These are phyloP conservation scores for Marvania coccoides DNA, from an alignment of 139 green algal species.

Conservation along the genomic window DNA sequence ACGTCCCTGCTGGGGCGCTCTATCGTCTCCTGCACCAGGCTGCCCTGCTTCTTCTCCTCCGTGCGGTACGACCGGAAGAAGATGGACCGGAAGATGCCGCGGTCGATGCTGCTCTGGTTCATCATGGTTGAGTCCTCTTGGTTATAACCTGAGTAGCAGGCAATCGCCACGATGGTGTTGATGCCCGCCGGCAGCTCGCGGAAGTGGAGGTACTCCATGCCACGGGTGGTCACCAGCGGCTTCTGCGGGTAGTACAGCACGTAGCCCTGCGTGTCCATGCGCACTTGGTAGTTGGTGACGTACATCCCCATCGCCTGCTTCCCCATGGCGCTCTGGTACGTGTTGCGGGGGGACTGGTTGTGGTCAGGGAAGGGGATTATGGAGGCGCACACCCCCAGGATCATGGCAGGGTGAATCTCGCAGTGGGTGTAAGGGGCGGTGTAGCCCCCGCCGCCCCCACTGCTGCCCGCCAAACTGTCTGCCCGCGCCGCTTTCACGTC, in stretches of 20 bases:
- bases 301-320: constrained; percentile 96
- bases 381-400: constrained; percentile 94
- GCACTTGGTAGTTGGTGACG: constrained; percentile 77
- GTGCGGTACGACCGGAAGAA: constrained; percentile 91
- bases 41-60: constrained; percentile 80
- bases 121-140: constrained; percentile 99
- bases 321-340: constrained; percentile 92
- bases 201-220: constrained; percentile 89
- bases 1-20: constrained; percentile 70
- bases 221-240: constrained; percentile 81
- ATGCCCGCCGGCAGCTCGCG: constrained; percentile 71
- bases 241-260: constrained; percentile 98
- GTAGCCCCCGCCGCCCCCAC: constrained; percentile 27
- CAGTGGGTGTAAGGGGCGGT: constrained; percentile 91
- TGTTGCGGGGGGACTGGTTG: constrained; percentile 96
- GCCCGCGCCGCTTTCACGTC: constrained; percentile 54
- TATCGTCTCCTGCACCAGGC: constrained; percentile 73
- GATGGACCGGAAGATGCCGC: constrained; percentile 94
- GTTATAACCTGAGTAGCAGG: constrained; percentile 98
- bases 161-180: constrained; percentile 95
- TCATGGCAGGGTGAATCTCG: constrained; percentile 98
- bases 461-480: constrained; percentile 18
- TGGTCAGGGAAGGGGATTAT: constrained; percentile 99
- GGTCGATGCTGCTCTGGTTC: constrained; percentile 92
- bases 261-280: constrained; percentile 77